Conservation (phyloP, 148 eudicot genomes). For the Nyssa sinensis region DNA sequence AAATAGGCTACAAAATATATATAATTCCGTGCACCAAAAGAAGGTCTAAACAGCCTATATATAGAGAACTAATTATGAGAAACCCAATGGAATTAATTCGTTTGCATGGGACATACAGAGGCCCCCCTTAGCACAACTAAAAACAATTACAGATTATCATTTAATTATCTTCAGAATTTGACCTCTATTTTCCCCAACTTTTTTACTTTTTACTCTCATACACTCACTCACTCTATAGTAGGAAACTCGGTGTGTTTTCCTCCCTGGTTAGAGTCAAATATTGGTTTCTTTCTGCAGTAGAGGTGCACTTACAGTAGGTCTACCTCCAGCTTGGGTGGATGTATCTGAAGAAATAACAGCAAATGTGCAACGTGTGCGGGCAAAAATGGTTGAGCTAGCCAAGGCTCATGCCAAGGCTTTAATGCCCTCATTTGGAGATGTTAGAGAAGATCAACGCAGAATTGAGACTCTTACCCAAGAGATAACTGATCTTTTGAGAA, state of each 20-base stretch:
- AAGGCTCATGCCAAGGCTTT: constrained; percentile 97
- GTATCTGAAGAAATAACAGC: constrained; percentile 84
- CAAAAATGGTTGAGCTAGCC: constrained; percentile 79
- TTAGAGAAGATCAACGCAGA: constrained; percentile 76
- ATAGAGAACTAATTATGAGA: not conserved
- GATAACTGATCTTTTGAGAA: constrained; percentile 75
- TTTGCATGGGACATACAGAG: not conserved
- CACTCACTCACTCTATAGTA: not conserved
- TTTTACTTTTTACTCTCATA: not conserved
- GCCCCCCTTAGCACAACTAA: not conserved
- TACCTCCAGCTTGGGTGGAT: constrained; percentile 99
- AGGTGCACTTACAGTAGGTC: constrained; percentile 75
- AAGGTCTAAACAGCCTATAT: no score
- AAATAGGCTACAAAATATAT: no score
- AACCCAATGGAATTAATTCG: not conserved
- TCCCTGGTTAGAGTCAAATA: constrained; percentile 1
- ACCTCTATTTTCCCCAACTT: not conserved
- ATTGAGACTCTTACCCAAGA: constrained; percentile 84
- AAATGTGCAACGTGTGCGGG: constrained; percentile 65
- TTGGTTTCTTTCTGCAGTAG: constrained; percentile 42
- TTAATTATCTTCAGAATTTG: constrained; percentile 1
- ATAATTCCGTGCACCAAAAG: no score
- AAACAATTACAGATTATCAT: not conserved
- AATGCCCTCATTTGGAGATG: constrained; percentile 92
- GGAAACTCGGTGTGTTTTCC: not conserved